phyloP scores from a whole-genome alignment of 371 early-diverging fungal species.

The Mortierella sp. region DNA sequence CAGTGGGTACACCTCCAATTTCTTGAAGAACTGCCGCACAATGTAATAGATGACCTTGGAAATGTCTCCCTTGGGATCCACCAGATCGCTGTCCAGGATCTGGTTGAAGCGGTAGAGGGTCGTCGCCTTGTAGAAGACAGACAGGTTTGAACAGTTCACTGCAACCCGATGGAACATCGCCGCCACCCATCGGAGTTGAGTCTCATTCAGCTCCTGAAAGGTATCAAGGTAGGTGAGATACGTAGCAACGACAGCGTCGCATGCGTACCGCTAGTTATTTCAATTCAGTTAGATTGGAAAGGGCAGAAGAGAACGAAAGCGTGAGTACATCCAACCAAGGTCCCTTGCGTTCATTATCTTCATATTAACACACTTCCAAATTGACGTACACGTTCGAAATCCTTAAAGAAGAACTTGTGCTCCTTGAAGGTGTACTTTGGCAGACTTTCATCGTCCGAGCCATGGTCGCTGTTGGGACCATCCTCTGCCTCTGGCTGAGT shows the following conservation, averaged over 20 bases:
- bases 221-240: slow-evolving; percentile 69
- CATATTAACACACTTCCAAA: background rate
- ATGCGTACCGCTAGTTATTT: slow-evolving; percentile 68
- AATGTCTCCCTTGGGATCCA: slow-evolving; percentile 62
- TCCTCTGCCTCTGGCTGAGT: slow-evolving; percentile 49
- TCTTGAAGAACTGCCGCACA: slow-evolving; percentile 69
- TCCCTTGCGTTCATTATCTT: background rate
- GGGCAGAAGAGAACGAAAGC: background rate
- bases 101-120: slow-evolving; percentile 74
- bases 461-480: slow-evolving; percentile 36
- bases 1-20: slow-evolving; percentile 66
- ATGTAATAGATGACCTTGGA: slow-evolving; percentile 66
- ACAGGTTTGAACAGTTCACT: slow-evolving; percentile 69
- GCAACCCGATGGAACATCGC: slow-evolving; percentile 78
- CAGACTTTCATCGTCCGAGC: slow-evolving; percentile 13
- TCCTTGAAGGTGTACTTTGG: slow-evolving; percentile 58
- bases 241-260: slow-evolving; percentile 62
- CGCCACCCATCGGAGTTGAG: slow-evolving; percentile 66
- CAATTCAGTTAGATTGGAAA: background rate
- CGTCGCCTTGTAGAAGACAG: slow-evolving; percentile 72
- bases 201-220: slow-evolving; percentile 62
- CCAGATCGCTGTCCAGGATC: slow-evolving; percentile 60
- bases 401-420: slow-evolving; percentile 67
- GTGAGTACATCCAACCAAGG: background rate
- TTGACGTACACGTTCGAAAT: slow-evolving; percentile 69